Base-by-base conservation (phyloP, 1,139 yeast species). In the Groenewaldozyma auringiensis region DNA sequence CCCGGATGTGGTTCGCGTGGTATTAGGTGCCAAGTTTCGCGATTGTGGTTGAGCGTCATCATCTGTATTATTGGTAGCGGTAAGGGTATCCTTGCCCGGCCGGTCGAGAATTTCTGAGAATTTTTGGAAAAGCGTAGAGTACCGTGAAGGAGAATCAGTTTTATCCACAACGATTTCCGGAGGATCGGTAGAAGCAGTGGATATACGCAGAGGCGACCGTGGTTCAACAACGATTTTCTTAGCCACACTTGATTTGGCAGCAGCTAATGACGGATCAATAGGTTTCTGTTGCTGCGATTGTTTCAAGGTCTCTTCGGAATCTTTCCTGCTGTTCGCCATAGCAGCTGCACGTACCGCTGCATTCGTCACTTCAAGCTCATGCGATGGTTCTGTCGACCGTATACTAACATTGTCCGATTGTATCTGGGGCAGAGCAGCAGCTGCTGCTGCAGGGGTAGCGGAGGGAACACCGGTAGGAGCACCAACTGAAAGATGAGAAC, bases 161-260 rank as follows among this genome's bases (percentile, higher is more conserved):
- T 4, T 17, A 21, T 18, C 14, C n/a, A 18, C 34, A 11, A 13
- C n/a, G 9, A 14, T 22, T 14, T 9, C 39, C 8, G 31, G 20
- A 8, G n/a, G 8, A 6, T 31, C 16, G n/a, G 25, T 34, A 40
- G 42, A 31, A 11, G 42, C 21, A 16, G 17, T 27, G 16, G 21
- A 25, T 18, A 21, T 38, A 8, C 41, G 4, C 13, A n/a, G 31
- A 37, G 16, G 21, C 11, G 9, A 20, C 11, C 9, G 6, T n/a
- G 33, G 33, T 16, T 18, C 43, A 44, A 20, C 40, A 37, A 18
- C 29, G 13, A 21, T 22, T 9, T 32, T 21, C 17, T 36, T 31
- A n/a, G 33, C 29, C n/a, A 37, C 44, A 41, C 47, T 44, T n/a
- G 38, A 33, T 21, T 42, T 22, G 22, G 47, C 47, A 18, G 47